Percentiles rank a stretch among this genome's conserved stretches.
Conservation (phyloP, 495 filamentous ascomycete genomes). For the Glonium stellatum region DNA sequence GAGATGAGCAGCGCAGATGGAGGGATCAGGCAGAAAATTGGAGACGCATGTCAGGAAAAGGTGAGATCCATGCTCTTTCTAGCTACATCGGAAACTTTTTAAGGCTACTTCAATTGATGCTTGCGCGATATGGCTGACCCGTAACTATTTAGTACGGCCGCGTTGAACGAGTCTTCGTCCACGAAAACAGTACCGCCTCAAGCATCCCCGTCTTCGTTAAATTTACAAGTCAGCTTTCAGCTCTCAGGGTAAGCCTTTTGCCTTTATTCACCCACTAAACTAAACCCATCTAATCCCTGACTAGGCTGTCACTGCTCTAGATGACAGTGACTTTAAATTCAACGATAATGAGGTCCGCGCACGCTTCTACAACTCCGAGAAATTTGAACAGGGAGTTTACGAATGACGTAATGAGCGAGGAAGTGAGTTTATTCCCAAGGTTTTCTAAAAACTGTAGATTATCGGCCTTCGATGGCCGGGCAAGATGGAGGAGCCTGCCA, state of each 20-base stretch:
- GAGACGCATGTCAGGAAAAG: conserved; percentile 81
- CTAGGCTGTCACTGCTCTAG: not conserved
- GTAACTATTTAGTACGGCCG: conserved; percentile 66
- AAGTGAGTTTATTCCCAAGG: conserved; percentile 12
- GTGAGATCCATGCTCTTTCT: conserved; percentile 18
- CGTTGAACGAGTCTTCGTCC: conserved; percentile 76
- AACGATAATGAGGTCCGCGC: conserved; percentile 61
- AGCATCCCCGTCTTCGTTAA: conserved; percentile 76
- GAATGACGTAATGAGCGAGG: conserved; percentile 10
- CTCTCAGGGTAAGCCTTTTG: conserved; percentile 59
- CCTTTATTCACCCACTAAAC: not conserved
- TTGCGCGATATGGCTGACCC: conserved; percentile 14
- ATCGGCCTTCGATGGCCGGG: too few relatives aligned
- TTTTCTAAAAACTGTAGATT: not conserved
- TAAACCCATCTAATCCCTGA: not conserved
- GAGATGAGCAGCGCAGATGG: conserved; percentile 57
- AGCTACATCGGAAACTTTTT: not conserved
- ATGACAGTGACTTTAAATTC: not conserved
- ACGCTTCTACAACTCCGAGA: conserved; percentile 72
- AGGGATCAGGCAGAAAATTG: conserved; percentile 84
- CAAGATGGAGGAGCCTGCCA: too few relatives aligned
- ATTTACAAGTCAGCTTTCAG: conserved; percentile 74
- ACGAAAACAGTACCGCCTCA: conserved; percentile 44
- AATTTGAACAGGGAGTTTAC: conserved; percentile 70
- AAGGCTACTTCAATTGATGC: conserved; percentile 29